A percentile compares a stretch with the other conserved stretches of the same genome.
Evolutionary conservation across 2,329 filamentous ascomycete genomes (phyloP).

Genomic region (Cercospora beticola): DNA sequence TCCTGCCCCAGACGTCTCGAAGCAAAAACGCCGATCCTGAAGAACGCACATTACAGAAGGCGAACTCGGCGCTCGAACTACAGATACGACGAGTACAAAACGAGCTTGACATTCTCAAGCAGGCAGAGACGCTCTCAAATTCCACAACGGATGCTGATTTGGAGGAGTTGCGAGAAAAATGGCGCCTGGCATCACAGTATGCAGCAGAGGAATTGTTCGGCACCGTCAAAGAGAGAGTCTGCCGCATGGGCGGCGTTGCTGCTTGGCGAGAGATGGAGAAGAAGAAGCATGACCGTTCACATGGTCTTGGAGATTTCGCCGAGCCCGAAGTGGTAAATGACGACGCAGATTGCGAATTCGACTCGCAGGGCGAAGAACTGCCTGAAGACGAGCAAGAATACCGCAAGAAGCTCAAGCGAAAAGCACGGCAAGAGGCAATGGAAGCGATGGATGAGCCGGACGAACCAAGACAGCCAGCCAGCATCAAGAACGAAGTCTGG

Average conservation of each 20-base stretch:
- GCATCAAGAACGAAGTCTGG: slow-evolving; percentile 40
- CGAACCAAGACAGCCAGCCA: slow-evolving; percentile 40
- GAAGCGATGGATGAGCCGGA: slow-evolving; percentile 35
- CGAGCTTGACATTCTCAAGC: slow-evolving; percentile 53
- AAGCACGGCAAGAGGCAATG: slow-evolving; percentile 50
- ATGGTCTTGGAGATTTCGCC: slow-evolving; percentile 34
- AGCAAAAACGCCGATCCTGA: slow-evolving; percentile 27
- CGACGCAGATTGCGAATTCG: slow-evolving; percentile 41
- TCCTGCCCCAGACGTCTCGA: slow-evolving; percentile 26
- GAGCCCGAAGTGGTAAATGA: slow-evolving; percentile 37
- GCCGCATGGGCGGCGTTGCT: slow-evolving; percentile 62
- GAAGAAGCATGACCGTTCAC: slow-evolving; percentile 34
- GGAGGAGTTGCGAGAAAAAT: slow-evolving; percentile 56
- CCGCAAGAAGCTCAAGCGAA: slow-evolving; percentile 50
- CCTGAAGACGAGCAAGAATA: slow-evolving; percentile 45
- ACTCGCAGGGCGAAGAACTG: slow-evolving; percentile 37
- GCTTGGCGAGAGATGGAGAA: slow-evolving; percentile 49
- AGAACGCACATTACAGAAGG: slow-evolving; percentile 30
- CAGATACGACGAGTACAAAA: slow-evolving; percentile 44
- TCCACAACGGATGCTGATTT: slow-evolving; percentile 55
- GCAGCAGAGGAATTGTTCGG: slow-evolving; percentile 69
- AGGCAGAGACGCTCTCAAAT: slow-evolving; percentile 54
- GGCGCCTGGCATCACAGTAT: slow-evolving; percentile 59
- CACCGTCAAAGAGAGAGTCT: slow-evolving; percentile 59
- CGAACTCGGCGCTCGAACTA: slow-evolving; percentile 29